A percentile compares a stretch with the other conserved stretches of the same genome.
Evolutionary conservation across 169 alveolate genomes (phyloP).

Genomic region (Plasmodium sp.): DNA sequence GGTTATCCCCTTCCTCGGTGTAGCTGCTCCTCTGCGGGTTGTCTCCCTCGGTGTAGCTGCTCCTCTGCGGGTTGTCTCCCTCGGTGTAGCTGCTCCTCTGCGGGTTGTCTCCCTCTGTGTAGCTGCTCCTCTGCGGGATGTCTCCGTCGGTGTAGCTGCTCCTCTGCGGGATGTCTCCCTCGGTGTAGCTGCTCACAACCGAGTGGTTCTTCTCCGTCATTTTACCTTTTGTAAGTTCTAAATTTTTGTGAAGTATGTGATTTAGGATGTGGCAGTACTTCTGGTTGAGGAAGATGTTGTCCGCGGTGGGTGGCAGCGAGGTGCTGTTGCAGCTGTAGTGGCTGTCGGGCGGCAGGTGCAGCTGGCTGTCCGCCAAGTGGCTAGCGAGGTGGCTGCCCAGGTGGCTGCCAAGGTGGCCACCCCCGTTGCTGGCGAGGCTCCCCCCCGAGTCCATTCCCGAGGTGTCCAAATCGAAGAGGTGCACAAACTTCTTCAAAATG

Average conservation of each 20-base stretch:
- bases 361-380: too few species aligned
- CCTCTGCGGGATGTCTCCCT: too few species aligned
- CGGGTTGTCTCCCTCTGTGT: neutral
- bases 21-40: too few species aligned
- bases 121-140: too few species aligned
- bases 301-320: neutral
- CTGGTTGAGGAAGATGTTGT: slow-evolving; percentile 10
- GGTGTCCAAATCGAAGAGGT: slow-evolving; percentile 31
- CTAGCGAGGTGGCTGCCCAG: too few species aligned
- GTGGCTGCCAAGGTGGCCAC: neutral
- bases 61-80: neutral
- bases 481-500: slow-evolving; percentile 37
- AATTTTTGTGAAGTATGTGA: slow-evolving; percentile 43
- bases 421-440: neutral
- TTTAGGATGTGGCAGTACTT: slow-evolving; percentile 34
- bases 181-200: neutral
- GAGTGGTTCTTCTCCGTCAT: neutral
- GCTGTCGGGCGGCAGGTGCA: neutral
- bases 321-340: neutral
- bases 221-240: slow-evolving; percentile 46
- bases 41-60: neutral
- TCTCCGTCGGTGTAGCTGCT: neutral
- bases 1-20: neutral
- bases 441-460: slow-evolving; percentile 13
- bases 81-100: too few species aligned